A percentile compares a stretch with the other conserved stretches of the same genome.
phyloP scores from a whole-genome alignment of 2,329 filamentous ascomycete species.

The Arachnomyces sp. region DNA sequence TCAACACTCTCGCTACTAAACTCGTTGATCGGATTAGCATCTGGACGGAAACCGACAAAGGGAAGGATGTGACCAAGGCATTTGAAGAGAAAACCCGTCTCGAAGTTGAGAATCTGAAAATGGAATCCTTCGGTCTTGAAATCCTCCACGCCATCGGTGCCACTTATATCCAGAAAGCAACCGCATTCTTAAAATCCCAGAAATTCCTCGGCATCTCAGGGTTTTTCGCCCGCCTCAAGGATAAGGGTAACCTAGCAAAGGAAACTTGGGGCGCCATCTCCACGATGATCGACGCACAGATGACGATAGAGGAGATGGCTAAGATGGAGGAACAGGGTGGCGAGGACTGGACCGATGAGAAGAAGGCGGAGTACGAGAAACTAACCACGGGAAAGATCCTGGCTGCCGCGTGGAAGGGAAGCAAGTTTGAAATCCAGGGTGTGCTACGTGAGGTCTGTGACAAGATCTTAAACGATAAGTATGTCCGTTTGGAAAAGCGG shows the following conservation, averaged over 20 bases:
- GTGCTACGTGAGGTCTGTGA: conserved; percentile 94
- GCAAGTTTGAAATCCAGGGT: conserved; percentile 96
- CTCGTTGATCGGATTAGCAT: conserved; percentile 82
- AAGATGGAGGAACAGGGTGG: conserved; percentile 90
- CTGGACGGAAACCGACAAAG: conserved; percentile 96
- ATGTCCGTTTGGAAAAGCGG: conserved; percentile 73
- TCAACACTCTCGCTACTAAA: conserved; percentile 76
- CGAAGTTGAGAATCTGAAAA: conserved; percentile 96
- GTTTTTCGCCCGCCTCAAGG: conserved; percentile 88
- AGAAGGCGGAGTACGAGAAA: conserved; percentile 89
- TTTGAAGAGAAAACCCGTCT: conserved; percentile 92
- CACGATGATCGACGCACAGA: conserved; percentile 91
- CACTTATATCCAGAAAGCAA: conserved; percentile 83
- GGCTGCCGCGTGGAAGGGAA: conserved; percentile 90
- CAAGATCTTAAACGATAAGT: conserved; percentile 69
- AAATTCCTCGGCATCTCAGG: conserved; percentile 95
- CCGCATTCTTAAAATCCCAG: conserved; percentile 82
- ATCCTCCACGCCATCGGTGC: conserved; percentile 91
- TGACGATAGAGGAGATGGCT: conserved; percentile 99
- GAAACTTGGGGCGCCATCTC: conserved; percentile 98
- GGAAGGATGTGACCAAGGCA: conserved; percentile 70
- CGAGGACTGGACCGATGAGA: conserved; percentile 97
- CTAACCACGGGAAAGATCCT: conserved; percentile 96
- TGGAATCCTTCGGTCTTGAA: conserved; percentile 96
- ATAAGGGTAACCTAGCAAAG: conserved; percentile 94